These are phyloP conservation scores for Amniculicola lignicola DNA, from an alignment of 495 filamentous ascomycete species.

Conservation along the genomic window DNA sequence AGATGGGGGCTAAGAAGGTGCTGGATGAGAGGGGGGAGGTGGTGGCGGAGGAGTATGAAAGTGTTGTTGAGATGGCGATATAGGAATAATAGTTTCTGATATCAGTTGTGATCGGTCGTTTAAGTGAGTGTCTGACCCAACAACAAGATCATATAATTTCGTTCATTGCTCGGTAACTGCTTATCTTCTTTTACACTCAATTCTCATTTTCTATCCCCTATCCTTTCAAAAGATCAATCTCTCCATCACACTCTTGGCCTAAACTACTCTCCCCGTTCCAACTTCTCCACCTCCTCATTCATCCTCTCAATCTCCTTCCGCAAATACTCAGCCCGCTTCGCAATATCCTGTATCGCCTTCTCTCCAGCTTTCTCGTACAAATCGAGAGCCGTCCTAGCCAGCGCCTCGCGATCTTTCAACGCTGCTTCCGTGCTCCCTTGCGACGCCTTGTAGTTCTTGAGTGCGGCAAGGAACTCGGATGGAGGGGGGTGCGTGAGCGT, in stretches of 20 bases:
- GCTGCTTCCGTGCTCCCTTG: conserved; percentile 36
- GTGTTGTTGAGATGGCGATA: conserved; percentile 18
- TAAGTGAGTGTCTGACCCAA: too few species aligned
- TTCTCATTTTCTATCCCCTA: too few species aligned
- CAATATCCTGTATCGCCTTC: conserved; percentile 38
- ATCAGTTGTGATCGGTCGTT: too few species aligned
- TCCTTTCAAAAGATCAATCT: too few species aligned
- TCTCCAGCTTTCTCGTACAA: conserved; percentile 35
- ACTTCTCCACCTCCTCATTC: conserved; percentile 34
- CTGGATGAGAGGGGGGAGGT: conserved; percentile 34
- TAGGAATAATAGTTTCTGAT: too few species aligned
- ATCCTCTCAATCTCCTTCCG: conserved; percentile 36
- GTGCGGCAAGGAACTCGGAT: conserved; percentile 53
- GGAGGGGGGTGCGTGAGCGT: conserved; percentile 26
- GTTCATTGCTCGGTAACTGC: too few species aligned
- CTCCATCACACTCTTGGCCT: too few species aligned
- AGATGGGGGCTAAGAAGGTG: conserved; percentile 45
- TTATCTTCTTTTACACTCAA: too few species aligned
- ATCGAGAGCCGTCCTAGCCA: conserved; percentile 33
- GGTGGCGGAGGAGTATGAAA: conserved; percentile 41
- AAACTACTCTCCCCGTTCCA: conserved; percentile 26
- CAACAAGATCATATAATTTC: too few species aligned
- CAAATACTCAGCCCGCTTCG: conserved; percentile 33
- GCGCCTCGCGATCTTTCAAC: conserved; percentile 25
- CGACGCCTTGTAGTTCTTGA: conserved; percentile 55